These are phyloP conservation scores for Crithidia expoeki DNA, from an alignment of 208 protist genomes.

Conservation along the genomic window DNA sequence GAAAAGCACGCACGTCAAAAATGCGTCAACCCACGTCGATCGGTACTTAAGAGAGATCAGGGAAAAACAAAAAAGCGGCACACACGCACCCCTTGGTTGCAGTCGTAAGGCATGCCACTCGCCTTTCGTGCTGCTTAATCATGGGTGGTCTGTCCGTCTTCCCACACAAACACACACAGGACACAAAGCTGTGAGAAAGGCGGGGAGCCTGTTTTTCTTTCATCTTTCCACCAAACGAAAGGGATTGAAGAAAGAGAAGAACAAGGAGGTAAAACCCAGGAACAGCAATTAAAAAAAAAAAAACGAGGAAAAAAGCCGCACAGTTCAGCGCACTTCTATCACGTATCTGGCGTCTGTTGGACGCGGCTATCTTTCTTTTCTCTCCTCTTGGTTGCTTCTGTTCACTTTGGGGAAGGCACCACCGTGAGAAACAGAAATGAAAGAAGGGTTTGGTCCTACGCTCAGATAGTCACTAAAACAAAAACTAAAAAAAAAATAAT, in stretches of 20 bases:
- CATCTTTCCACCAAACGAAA: not conserved
- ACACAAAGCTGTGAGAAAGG: not conserved
- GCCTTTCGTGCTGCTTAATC: not conserved
- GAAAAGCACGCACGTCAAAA: too few relatives aligned
- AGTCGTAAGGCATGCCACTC: not conserved
- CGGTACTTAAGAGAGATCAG: not conserved
- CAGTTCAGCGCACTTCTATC: constrained; percentile 18
- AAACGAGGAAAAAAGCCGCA: constrained; percentile 18
- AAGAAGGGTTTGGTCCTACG: not conserved
- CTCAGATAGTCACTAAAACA: not conserved
- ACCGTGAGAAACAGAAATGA: not conserved
- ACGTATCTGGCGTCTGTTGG: constrained; percentile 18
- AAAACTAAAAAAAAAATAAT: not conserved
- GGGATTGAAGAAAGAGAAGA: constrained; percentile 2
- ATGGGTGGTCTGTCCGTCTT: not conserved
- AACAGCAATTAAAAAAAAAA: constrained; percentile 1
- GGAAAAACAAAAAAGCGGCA: not conserved
- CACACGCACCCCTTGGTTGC: not conserved
- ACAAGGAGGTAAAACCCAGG: constrained; percentile 8
- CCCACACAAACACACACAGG: not conserved
- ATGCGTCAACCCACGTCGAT: too few relatives aligned
- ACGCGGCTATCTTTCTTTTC: not conserved
- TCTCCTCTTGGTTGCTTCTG: not conserved
- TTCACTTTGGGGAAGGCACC: not conserved
- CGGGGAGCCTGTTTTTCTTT: not conserved